Evolutionary conservation across 768 basidiomycete genomes (phyloP).

Genomic region (Russula griseocarnosa): DNA sequence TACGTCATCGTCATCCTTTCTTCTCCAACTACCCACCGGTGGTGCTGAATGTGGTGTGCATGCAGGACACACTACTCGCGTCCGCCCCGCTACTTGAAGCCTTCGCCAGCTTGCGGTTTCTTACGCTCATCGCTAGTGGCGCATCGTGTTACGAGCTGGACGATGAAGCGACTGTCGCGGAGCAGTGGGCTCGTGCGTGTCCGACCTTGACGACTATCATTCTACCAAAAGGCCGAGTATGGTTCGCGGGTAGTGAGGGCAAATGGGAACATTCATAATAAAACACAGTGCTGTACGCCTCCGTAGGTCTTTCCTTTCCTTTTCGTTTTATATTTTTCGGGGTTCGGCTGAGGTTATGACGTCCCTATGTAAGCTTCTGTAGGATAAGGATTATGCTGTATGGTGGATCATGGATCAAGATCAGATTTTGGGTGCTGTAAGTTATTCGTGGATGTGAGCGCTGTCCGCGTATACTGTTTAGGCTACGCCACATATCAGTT

Average conservation of each 20-base stretch:
- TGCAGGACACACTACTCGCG: conserved; percentile 43
- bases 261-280: conserved; percentile 20
- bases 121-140: conserved; percentile 56
- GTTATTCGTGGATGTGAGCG: too few species aligned
- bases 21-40: neutral
- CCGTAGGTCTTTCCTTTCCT: too few species aligned
- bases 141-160: conserved; percentile 26
- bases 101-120: conserved; percentile 44
- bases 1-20: conserved; percentile 32
- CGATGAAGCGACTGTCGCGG: conserved; percentile 51
- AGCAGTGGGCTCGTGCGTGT: conserved; percentile 53
- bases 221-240: conserved; percentile 56
- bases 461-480: too few species aligned
- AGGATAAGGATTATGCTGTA: too few species aligned
- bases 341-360: too few species aligned
- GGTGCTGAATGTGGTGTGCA: neutral
- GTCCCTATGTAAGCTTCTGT: too few species aligned
- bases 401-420: too few species aligned
- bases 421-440: too few species aligned
- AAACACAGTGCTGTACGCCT: neutral
- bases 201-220: conserved; percentile 62
- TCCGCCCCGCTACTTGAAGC: conserved; percentile 39
- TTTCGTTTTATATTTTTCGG: neutral
- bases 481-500: too few species aligned
- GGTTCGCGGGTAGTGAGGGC: conserved; percentile 42